Percentiles rank a stretch among this genome's conserved stretches.
Evolutionary conservation across 495 filamentous ascomycete genomes (phyloP).

Genomic region (Rhizodiscina lignyota): DNA sequence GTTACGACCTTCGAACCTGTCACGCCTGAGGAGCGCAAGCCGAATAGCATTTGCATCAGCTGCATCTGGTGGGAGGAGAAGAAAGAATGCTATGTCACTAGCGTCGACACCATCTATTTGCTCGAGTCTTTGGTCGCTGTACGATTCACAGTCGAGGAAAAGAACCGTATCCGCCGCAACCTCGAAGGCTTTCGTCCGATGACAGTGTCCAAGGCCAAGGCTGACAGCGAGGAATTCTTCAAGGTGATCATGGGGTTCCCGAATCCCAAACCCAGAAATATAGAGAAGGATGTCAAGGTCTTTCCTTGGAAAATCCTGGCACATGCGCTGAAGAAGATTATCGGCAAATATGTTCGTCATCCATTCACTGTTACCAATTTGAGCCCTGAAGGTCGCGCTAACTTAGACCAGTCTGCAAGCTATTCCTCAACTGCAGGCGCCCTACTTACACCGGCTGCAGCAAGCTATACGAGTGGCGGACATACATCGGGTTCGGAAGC

Average conservation of each 20-base stretch:
- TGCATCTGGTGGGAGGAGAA: slow-evolving; percentile 77
- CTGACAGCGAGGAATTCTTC: slow-evolving; percentile 91
- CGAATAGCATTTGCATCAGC: slow-evolving; percentile 24
- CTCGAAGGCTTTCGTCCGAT: slow-evolving; percentile 78
- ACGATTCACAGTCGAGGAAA: slow-evolving; percentile 85
- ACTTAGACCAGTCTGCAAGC: slow-evolving; percentile 13
- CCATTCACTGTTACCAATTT: background rate
- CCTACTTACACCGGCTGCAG: no score
- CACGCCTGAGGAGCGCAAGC: slow-evolving; percentile 17
- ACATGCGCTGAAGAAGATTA: slow-evolving; percentile 84
- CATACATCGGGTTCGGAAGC: no score
- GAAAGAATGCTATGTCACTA: slow-evolving; percentile 77
- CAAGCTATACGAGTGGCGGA: no score
- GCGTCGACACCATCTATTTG: slow-evolving; percentile 87
- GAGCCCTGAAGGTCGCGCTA: background rate
- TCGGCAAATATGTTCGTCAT: slow-evolving; percentile 84
- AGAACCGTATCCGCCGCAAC: slow-evolving; percentile 92
- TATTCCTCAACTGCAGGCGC: slow-evolving; percentile 1
- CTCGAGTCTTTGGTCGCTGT: slow-evolving; percentile 73
- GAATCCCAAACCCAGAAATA: slow-evolving; percentile 85
- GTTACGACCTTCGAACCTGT: slow-evolving; percentile 20
- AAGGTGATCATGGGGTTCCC: slow-evolving; percentile 98
- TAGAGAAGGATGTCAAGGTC: slow-evolving; percentile 97
- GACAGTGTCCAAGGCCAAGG: slow-evolving; percentile 82
- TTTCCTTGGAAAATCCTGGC: slow-evolving; percentile 82